A percentile compares a stretch with the other conserved stretches of the same genome.
phyloP scores from a whole-genome alignment of 352 stramenopile species.

The Phytophthora tentaculata region DNA sequence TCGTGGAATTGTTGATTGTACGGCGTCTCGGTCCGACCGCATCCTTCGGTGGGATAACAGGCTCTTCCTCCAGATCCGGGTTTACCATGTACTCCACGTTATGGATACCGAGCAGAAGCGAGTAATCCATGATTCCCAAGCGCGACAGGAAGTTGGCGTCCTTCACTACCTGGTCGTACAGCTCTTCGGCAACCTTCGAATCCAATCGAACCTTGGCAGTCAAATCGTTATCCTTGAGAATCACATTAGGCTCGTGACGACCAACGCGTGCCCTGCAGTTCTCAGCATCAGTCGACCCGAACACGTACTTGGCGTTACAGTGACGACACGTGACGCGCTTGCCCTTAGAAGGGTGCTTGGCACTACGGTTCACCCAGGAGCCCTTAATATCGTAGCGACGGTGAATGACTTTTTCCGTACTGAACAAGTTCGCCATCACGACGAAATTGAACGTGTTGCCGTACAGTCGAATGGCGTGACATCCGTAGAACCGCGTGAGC shows the following conservation, averaged over 20 bases:
- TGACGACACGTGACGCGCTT: slow-evolving; percentile 87
- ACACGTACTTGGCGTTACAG: slow-evolving; percentile 90
- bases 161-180: slow-evolving; percentile 87
- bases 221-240: slow-evolving; percentile 90
- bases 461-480: slow-evolving; percentile 85
- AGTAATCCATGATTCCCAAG: slow-evolving; percentile 93
- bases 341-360: slow-evolving; percentile 87
- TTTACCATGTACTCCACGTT: slow-evolving; percentile 91
- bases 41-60: slow-evolving; percentile 37
- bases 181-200: slow-evolving; percentile 71
- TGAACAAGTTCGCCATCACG: slow-evolving; percentile 90
- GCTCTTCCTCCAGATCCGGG: slow-evolving; percentile 67
- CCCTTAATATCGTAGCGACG: slow-evolving; percentile 90
- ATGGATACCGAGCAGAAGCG: slow-evolving; percentile 88
- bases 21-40: slow-evolving; percentile 34
- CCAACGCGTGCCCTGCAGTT: slow-evolving; percentile 78
- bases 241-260: slow-evolving; percentile 85
- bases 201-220: slow-evolving; percentile 84
- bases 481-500: slow-evolving; percentile 85
- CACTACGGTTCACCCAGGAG: slow-evolving; percentile 88
- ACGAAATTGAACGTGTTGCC: slow-evolving; percentile 92
- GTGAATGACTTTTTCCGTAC: slow-evolving; percentile 84
- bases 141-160: slow-evolving; percentile 88
- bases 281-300: slow-evolving; percentile 81
- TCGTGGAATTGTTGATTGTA: slow-evolving; percentile 47